Evolutionary conservation across 164 flowering plant genomes (phyloP), one percentile per base, ranked within the genome.

Genomic region (Annona squamosa): DNA sequence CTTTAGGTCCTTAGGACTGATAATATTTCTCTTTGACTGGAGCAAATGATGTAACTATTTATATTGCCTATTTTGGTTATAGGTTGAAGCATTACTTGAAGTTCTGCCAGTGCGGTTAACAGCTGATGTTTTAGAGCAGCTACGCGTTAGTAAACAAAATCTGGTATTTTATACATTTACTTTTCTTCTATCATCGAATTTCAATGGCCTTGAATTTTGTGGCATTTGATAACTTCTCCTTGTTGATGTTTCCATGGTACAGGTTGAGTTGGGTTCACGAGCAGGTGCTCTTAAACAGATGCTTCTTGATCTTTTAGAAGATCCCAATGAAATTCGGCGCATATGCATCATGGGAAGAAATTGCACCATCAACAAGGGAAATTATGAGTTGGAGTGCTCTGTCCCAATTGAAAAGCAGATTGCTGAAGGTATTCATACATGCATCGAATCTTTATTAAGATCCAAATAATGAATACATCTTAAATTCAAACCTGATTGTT

Each of bases 291-390:
- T 95, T 63, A 90, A 84, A 79, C 97, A 95, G 79, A 95, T 95
- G 99, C 84, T 95, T 70, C 92, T 95, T 80, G 99, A 95, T 87
- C 89, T 95, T 83, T 85, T 95, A 67, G 99, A 95, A 83, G 99
- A 95, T 69, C 85, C 98, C 1, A 82, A 91, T 66, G 99, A 93
- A 87, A 91, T 95, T 77, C 93, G 98, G 37, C 91, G 88, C 41
- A 92, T 95, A 47, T 95, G 94, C 78, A 84, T 95, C 41, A 90
- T 95, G 91, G 99, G 99, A 65, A 87, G 90, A 80, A 85, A 93
- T 73, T 95, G 99, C 81, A 87, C 85, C 1, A 81, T 95, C 63
- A 71, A 52, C 59, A 91, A 74, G 77, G 86, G 80, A 67, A 83
- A 69, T 62, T 74, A 79, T 79, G 85, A 87, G 17, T 47, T 93